Conservation (phyloP, 257 asterid genomes). For the Solanum corneliomulleri region DNA sequence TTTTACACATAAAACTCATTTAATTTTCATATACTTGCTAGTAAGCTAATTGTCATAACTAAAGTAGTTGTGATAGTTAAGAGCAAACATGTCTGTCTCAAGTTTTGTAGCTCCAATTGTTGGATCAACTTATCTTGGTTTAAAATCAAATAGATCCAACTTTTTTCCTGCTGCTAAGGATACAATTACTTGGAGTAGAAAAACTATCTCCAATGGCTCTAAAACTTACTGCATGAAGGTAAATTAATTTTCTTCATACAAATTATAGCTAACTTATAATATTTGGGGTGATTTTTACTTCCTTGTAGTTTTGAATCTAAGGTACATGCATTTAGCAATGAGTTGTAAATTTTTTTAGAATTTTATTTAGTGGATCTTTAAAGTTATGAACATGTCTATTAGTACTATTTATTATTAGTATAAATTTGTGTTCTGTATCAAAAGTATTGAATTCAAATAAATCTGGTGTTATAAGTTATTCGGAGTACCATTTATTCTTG, state of each 20-base stretch:
- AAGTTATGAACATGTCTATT: background rate
- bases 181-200: slow-evolving; percentile 16
- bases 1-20: background rate
- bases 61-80: background rate
- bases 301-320: too few relatives aligned
- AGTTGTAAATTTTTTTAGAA: too few relatives aligned
- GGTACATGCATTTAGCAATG: too few relatives aligned
- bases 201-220: slow-evolving; percentile 24
- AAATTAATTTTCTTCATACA: background rate
- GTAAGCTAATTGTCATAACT: background rate
- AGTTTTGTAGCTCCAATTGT: slow-evolving; percentile 15
- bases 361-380: background rate
- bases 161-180: slow-evolving; percentile 6
- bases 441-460: background rate
- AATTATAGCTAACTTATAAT: background rate
- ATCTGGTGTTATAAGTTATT: background rate
- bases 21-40: background rate
- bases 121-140: slow-evolving; percentile 10
- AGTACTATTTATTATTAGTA: background rate
- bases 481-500: background rate
- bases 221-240: slow-evolving; percentile 41
- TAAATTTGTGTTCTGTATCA: background rate
- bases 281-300: background rate
- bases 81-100: slow-evolving; percentile 19
- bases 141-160: slow-evolving; percentile 4